These are phyloP conservation scores for Recurvomyces mirabilis DNA, from an alignment of 495 filamentous ascomycete species.

Conservation along the genomic window DNA sequence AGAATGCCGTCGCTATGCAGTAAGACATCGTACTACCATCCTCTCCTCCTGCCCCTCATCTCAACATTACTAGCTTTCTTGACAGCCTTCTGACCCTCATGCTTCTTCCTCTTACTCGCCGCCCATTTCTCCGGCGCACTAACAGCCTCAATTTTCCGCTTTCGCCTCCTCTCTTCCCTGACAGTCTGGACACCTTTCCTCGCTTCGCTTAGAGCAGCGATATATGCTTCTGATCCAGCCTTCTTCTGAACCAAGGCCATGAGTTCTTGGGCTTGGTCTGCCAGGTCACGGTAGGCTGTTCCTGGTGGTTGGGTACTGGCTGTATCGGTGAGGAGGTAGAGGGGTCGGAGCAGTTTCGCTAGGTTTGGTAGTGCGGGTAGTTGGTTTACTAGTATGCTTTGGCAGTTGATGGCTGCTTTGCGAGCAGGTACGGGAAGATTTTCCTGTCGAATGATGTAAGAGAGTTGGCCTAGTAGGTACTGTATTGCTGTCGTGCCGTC, in stretches of 20 bases:
- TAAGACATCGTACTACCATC: slow-evolving; percentile 43
- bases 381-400: slow-evolving; percentile 49
- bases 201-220: slow-evolving; percentile 54
- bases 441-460: slow-evolving; percentile 68
- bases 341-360: slow-evolving; percentile 58
- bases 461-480: slow-evolving; percentile 64
- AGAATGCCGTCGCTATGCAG: too few relatives aligned
- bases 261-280: slow-evolving; percentile 56
- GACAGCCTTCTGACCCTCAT: slow-evolving; percentile 72
- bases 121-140: slow-evolving; percentile 62
- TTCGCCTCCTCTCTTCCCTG: slow-evolving; percentile 60
- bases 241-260: slow-evolving; percentile 68
- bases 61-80: slow-evolving; percentile 64
- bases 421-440: slow-evolving; percentile 50
- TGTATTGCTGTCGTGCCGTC: slow-evolving; percentile 44
- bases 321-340: slow-evolving; percentile 74
- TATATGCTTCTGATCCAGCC: slow-evolving; percentile 69
- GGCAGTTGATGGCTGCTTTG: slow-evolving; percentile 60
- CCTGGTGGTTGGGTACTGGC: slow-evolving; percentile 58
- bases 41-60: slow-evolving; percentile 58
- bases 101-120: slow-evolving; percentile 70
- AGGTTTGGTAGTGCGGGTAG: slow-evolving; percentile 44
- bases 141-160: slow-evolving; percentile 79
- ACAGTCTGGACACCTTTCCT: slow-evolving; percentile 55
- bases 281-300: slow-evolving; percentile 52